Conservation (phyloP, 805 yeast genomes). For the Candida dajiaensis region DNA sequence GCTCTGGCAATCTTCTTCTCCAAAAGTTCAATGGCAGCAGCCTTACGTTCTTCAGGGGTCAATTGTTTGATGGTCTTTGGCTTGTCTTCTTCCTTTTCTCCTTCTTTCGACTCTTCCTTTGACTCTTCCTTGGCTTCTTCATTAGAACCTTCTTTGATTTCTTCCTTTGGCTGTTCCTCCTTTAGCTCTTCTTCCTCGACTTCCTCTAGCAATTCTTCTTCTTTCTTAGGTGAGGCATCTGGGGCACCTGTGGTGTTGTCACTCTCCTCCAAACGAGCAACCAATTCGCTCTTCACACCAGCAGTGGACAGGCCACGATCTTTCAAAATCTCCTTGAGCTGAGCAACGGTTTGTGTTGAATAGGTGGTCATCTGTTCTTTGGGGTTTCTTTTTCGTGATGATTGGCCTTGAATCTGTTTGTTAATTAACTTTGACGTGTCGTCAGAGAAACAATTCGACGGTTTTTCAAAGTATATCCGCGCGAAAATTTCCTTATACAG, state of each 20-base stretch:
- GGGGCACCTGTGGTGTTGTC: background rate
- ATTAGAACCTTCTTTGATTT: constrained; percentile 2
- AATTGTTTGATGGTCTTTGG: constrained; percentile 30
- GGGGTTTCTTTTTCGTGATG: too few species aligned
- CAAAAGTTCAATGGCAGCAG: constrained; percentile 60
- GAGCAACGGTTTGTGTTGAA: constrained; percentile 70
- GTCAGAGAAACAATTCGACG: too few species aligned
- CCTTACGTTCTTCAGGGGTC: constrained; percentile 66
- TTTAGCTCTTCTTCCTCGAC: background rate
- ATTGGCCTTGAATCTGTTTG: too few species aligned
- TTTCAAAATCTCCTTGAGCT: constrained; percentile 73
- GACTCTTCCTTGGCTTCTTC: constrained; percentile 9
- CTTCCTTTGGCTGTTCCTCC: background rate
- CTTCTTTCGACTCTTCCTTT: constrained; percentile 7
- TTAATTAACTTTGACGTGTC: too few species aligned
- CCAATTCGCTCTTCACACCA: constrained; percentile 79
- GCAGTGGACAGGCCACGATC: constrained; percentile 57
- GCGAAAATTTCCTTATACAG: background rate
- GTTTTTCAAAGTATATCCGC: background rate
- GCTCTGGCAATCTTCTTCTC: constrained; percentile 66
- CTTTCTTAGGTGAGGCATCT: background rate
- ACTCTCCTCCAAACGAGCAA: constrained; percentile 54
- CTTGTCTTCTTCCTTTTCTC: constrained; percentile 23
- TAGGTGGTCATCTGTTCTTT: constrained; percentile 33
- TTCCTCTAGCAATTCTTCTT: constrained; percentile 6